A percentile compares a stretch with the other conserved stretches of the same genome.
Evolutionary conservation across 208 protist species (phyloP).

Genomic region (Crithidia acanthocephali): DNA sequence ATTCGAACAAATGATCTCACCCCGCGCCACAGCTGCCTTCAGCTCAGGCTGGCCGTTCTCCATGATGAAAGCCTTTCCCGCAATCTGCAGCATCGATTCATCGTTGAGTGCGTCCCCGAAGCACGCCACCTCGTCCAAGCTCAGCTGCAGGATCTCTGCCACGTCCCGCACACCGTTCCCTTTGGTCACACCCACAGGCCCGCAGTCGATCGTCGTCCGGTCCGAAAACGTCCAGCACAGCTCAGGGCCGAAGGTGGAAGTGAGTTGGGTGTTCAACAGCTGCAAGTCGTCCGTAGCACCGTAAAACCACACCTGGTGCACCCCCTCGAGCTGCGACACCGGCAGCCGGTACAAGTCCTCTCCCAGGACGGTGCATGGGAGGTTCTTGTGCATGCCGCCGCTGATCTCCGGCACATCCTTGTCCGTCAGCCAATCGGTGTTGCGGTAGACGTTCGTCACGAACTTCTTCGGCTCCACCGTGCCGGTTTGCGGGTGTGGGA

Average conservation of each 20-base stretch:
- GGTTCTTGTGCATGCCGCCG: conserved; percentile 37
- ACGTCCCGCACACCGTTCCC: conserved; percentile 60
- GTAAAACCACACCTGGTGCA: conserved; percentile 40
- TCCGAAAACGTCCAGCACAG: conserved; percentile 35
- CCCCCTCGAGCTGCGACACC: conserved; percentile 22
- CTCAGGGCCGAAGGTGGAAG: conserved; percentile 14
- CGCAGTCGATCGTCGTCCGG: conserved; percentile 45
- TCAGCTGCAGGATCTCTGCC: conserved; percentile 40
- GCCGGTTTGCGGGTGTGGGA: conserved; percentile 4
- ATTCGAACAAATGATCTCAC: conserved; percentile 57
- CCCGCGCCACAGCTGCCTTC: conserved; percentile 40
- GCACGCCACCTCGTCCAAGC: conserved; percentile 44
- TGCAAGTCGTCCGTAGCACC: conserved; percentile 22
- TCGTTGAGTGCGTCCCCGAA: conserved; percentile 86
- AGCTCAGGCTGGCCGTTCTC: conserved; percentile 43
- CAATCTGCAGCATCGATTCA: conserved; percentile 54
- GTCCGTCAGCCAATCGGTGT: conserved; percentile 61
- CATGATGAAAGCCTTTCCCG: conserved; percentile 61
- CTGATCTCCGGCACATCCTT: conserved; percentile 27
- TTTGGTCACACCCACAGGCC: conserved; percentile 47
- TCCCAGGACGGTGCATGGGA: conserved; percentile 17
- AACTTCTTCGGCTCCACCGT: conserved; percentile 34
- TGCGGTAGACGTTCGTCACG: conserved; percentile 57
- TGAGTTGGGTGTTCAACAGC: conserved; percentile 20
- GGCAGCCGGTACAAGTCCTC: conserved; percentile 27